Conservation (phyloP, 371 early-diverging fungal species). For the Quaeritorhiza haematococci region DNA sequence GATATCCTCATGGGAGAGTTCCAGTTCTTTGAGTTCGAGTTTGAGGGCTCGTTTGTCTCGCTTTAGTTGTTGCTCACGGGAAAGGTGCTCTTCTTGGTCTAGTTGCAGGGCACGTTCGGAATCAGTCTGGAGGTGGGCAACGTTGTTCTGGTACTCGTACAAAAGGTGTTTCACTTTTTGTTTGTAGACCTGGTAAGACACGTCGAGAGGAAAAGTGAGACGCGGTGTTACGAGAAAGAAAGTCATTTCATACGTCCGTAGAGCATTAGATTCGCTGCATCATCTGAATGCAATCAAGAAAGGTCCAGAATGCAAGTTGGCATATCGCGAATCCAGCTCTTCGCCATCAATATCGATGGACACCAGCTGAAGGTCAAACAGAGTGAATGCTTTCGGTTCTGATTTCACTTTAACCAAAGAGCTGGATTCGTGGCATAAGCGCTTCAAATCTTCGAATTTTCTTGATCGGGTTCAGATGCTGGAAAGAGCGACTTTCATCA, state of each 20-base stretch:
- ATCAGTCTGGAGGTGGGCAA: slow-evolving; percentile 55
- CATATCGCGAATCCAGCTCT: too few relatives aligned
- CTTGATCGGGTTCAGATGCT: not conserved
- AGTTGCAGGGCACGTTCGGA: slow-evolving; percentile 47
- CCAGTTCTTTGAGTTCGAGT: slow-evolving; percentile 51
- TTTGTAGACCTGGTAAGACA: slow-evolving; percentile 60
- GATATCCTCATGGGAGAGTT: slow-evolving; percentile 52
- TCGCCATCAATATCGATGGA: too few relatives aligned
- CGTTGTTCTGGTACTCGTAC: slow-evolving; percentile 61
- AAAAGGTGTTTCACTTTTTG: slow-evolving; percentile 62
- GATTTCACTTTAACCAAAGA: too few relatives aligned
- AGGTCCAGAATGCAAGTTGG: too few relatives aligned
- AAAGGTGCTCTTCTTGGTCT: slow-evolving; percentile 43
- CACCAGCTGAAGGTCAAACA: too few relatives aligned
- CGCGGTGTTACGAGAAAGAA: not conserved
- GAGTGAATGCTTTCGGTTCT: not conserved
- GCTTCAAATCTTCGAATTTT: too few relatives aligned
- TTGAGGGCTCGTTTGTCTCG: slow-evolving; percentile 49
- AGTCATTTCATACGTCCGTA: not conserved
- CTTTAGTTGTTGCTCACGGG: slow-evolving; percentile 43
- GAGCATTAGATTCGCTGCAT: not conserved
- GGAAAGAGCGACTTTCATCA: slow-evolving; percentile 1
- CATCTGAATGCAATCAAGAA: not conserved
- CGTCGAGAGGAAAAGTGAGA: not conserved
- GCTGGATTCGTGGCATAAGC: too few relatives aligned